phyloP scores from a whole-genome alignment of 805 yeast genomes.

The Candida cerambycidarum region DNA sequence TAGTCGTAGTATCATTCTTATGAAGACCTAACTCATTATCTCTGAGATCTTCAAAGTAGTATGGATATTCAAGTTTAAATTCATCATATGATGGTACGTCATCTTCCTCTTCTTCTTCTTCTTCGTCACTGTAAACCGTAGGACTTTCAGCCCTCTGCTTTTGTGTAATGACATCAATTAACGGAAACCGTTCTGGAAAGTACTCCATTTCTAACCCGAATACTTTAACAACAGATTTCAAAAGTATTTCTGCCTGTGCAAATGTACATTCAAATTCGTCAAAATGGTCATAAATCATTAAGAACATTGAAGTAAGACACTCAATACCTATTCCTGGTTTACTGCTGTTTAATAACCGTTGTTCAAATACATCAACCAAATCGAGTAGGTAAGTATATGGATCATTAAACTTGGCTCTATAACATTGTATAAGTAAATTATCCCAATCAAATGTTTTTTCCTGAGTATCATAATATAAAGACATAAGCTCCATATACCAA shows the following conservation, averaged over 20 bases:
- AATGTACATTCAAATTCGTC: no score
- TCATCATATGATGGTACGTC: no score
- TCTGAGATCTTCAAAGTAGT: neutral
- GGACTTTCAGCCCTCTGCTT: no score
- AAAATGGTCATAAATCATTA: no score
- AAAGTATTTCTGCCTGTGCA: neutral
- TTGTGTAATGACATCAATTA: no score
- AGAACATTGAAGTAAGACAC: no score
- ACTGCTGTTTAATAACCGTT: neutral
- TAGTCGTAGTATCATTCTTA: no score
- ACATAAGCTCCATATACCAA: neutral
- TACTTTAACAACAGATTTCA: neutral
- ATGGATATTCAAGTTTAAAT: neutral
- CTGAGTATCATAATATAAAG: neutral
- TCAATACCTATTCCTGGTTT: no score
- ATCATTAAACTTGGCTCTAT: conserved; percentile 3
- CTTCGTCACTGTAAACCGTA: no score
- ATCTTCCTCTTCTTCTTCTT: no score
- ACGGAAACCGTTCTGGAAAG: no score
- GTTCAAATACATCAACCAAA: conserved; percentile 5
- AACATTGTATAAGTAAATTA: conserved; percentile 1
- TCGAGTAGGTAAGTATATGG: conserved; percentile 6
- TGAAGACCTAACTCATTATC: no score
- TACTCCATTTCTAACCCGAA: neutral
- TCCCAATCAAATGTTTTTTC: conserved; percentile 12